phyloP scores from a whole-genome alignment of 768 basidiomycete species.

The Hemileccinum impolitum region DNA sequence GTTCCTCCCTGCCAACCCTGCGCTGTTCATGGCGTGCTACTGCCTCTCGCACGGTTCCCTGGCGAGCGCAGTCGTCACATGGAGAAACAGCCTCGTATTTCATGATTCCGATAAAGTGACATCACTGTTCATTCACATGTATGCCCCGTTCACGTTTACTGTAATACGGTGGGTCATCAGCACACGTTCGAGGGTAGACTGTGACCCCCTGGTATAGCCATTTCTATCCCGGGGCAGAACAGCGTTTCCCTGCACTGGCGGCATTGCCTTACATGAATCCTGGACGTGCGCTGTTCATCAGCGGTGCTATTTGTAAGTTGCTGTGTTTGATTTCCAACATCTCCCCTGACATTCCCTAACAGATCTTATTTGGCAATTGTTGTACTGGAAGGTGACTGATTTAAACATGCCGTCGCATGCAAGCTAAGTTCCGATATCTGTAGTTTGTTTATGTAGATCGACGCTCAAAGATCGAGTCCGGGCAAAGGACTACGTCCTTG shows the following conservation, averaged over 20 bases:
- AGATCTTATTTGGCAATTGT: slow-evolving; percentile 91
- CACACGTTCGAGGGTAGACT: neutral
- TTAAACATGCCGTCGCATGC: neutral
- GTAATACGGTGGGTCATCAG: slow-evolving; percentile 67
- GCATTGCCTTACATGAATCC: slow-evolving; percentile 72
- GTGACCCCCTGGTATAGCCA: slow-evolving; percentile 50
- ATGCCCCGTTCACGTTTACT: slow-evolving; percentile 86
- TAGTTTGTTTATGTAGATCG: slow-evolving; percentile 87
- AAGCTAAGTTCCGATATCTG: slow-evolving; percentile 2
- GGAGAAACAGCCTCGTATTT: slow-evolving; percentile 98
- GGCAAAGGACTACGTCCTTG: slow-evolving; percentile 88
- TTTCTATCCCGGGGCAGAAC: slow-evolving; percentile 76
- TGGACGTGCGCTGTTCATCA: slow-evolving; percentile 68
- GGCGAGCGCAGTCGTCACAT: slow-evolving; percentile 94
- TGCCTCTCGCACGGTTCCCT: slow-evolving; percentile 88
- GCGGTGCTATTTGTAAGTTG: slow-evolving; percentile 75
- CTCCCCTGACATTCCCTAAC: slow-evolving; percentile 7
- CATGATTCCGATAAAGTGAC: slow-evolving; percentile 97
- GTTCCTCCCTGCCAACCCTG: slow-evolving; percentile 73
- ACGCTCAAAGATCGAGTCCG: slow-evolving; percentile 85
- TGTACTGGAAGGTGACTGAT: slow-evolving; percentile 81
- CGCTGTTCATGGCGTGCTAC: slow-evolving; percentile 89
- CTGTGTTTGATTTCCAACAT: slow-evolving; percentile 7
- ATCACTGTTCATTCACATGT: slow-evolving; percentile 92
- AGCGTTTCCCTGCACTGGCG: slow-evolving; percentile 81